phyloP scores from a whole-genome alignment of 2,329 filamentous ascomycete species.

The Fusarium tupiense region DNA sequence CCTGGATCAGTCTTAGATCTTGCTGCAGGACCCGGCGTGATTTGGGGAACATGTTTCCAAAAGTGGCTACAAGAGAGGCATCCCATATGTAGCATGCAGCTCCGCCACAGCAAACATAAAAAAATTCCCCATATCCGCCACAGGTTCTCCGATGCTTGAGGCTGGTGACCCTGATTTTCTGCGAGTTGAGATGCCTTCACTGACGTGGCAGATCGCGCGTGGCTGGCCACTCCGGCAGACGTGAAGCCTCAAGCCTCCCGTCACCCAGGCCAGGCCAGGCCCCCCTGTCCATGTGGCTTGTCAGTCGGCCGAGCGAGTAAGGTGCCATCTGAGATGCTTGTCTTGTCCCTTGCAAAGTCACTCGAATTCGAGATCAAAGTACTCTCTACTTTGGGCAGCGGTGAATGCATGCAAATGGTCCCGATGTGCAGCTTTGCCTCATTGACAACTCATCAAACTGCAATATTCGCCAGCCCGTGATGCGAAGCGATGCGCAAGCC shows the following conservation, averaged over 20 bases:
- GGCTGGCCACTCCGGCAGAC: constrained; percentile 43
- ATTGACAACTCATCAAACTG: constrained; percentile 44
- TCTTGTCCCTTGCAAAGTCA: constrained; percentile 42
- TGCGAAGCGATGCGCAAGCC: constrained; percentile 27
- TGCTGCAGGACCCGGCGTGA: constrained; percentile 28
- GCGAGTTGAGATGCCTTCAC: constrained; percentile 19
- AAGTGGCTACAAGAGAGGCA: constrained; percentile 41
- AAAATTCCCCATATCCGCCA: constrained; percentile 30
- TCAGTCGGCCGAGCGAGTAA: constrained; percentile 34
- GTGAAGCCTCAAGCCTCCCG: constrained; percentile 33
- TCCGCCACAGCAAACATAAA: constrained; percentile 50
- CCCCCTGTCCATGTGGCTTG: constrained; percentile 39
- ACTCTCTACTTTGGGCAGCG: constrained; percentile 42
- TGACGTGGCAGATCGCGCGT: constrained; percentile 56
- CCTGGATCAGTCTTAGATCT: constrained; percentile 37
- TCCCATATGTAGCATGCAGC: constrained; percentile 39
- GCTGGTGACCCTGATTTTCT: constrained; percentile 46
- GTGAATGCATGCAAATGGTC: constrained; percentile 35
- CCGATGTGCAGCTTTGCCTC: constrained; percentile 38
- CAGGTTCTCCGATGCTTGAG: constrained; percentile 45
- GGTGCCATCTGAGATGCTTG: constrained; percentile 9
- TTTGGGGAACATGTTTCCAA: constrained; percentile 33
- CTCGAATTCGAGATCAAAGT: constrained; percentile 42
- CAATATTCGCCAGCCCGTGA: constrained; percentile 33
- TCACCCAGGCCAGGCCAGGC: constrained; percentile 1